A percentile compares a stretch with the other conserved stretches of the same genome.
Conservation (phyloP, 2,329 filamentous ascomycete species). For the Hypoxylon sp. region DNA sequence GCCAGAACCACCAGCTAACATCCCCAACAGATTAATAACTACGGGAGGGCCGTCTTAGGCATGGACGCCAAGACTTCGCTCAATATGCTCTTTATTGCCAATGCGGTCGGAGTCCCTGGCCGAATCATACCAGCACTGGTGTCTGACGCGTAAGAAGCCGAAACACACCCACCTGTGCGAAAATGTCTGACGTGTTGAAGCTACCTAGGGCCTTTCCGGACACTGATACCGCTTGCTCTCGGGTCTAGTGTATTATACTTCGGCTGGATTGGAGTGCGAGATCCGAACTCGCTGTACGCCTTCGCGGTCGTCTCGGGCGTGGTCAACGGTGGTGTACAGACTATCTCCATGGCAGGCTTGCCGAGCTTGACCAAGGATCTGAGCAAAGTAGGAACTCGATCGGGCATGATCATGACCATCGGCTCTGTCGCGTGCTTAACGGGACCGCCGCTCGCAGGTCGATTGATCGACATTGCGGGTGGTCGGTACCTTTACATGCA, state of each 20-base stretch:
- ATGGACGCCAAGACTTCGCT: slow-evolving; percentile 53
- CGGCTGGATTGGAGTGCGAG: slow-evolving; percentile 63
- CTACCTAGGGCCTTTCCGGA: slow-evolving; percentile 63
- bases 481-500: slow-evolving; percentile 65
- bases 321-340: slow-evolving; percentile 45
- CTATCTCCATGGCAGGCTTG: slow-evolving; percentile 42
- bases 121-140: slow-evolving; percentile 63
- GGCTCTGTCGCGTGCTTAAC: slow-evolving; percentile 65
- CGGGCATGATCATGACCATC: slow-evolving; percentile 67
- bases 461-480: slow-evolving; percentile 60
- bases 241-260: slow-evolving; percentile 56
- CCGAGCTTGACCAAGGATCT: slow-evolving; percentile 60
- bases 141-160: slow-evolving; percentile 57
- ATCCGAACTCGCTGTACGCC: slow-evolving; percentile 32
- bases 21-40: slow-evolving; percentile 44
- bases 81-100: slow-evolving; percentile 66
- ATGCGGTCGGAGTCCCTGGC: slow-evolving; percentile 64
- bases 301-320: slow-evolving; percentile 45
- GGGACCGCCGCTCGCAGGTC: slow-evolving; percentile 67
- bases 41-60: slow-evolving; percentile 38
- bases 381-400: slow-evolving; percentile 65
- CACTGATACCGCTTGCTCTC: slow-evolving; percentile 58
- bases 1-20: slow-evolving; percentile 6
- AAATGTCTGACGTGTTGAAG: slow-evolving; percentile 52
- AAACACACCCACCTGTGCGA: slow-evolving; percentile 38